phyloP scores from a whole-genome alignment of 345 rosid genomes.

The Luvunga scandens region DNA sequence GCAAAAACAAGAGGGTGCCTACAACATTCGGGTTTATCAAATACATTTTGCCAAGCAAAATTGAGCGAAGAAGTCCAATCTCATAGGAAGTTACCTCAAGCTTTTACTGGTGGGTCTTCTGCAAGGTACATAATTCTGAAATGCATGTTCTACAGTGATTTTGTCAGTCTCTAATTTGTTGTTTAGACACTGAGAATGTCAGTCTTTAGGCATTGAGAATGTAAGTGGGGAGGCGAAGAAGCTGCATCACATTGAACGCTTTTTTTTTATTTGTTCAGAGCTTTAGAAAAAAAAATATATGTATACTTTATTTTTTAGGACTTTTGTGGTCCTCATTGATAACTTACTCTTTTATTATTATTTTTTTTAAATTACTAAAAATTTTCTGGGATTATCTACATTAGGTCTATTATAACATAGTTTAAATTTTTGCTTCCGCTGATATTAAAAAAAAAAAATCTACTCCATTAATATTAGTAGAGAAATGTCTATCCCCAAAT shows the following conservation, averaged over 20 bases:
- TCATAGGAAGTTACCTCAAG: neutral
- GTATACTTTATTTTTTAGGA: no score
- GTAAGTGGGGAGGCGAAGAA: neutral
- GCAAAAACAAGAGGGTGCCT: neutral
- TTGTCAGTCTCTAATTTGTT: neutral
- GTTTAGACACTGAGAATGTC: neutral
- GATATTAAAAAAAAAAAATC: no score
- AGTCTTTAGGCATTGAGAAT: neutral
- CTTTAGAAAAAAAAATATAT: no score
- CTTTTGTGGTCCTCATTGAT: no score
- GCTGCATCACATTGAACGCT: neutral
- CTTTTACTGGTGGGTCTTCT: neutral
- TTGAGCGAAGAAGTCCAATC: neutral
- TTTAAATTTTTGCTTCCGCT: no score
- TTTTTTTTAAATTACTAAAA: no score
- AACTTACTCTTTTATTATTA: no score
- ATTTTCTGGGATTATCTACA: no score
- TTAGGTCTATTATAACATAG: no score
- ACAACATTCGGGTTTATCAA: neutral
- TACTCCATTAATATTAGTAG: no score
- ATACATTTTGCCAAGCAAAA: neutral
- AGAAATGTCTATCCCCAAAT: no score
- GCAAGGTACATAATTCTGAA: neutral
- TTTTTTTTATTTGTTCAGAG: no score
- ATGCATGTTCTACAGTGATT: neutral